Conservation (phyloP, 441 rosid species). For the Pelargonium citronellum region DNA sequence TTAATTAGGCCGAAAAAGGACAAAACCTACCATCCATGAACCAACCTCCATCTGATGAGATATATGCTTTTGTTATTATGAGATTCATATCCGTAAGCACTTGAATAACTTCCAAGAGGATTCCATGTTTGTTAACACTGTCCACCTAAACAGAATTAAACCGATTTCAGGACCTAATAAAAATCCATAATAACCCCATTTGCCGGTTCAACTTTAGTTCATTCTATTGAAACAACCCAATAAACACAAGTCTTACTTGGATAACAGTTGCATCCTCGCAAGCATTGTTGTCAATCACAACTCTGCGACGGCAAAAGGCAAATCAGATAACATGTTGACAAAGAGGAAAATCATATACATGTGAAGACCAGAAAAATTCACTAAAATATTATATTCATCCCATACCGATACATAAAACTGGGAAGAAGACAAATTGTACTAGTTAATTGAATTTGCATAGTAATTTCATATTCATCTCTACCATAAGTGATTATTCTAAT, state of each 20-base stretch:
- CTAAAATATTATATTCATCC: not conserved
- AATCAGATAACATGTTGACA: not conserved
- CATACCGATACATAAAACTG: too few species aligned
- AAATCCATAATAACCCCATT: not conserved
- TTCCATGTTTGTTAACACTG: conserved; percentile 76
- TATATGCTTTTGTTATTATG: conserved; percentile 72
- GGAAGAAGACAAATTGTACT: too few species aligned
- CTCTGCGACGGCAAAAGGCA: conserved; percentile 44
- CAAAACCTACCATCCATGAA: conserved; percentile 71
- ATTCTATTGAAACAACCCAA: not conserved
- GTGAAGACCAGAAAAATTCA: too few species aligned
- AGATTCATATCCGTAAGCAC: conserved; percentile 82
- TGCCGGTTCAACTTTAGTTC: not conserved
- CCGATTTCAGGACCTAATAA: not conserved
- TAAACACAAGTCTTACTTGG: conserved; percentile 37
- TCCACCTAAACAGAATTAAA: conserved; percentile 47
- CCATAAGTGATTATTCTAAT: too few species aligned
- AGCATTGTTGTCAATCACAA: conserved; percentile 66
- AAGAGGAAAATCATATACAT: not conserved
- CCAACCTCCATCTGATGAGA: conserved; percentile 91
- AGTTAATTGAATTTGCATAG: too few species aligned
- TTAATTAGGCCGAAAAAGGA: not conserved
- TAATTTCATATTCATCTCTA: too few species aligned
- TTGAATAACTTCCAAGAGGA: conserved; percentile 81
- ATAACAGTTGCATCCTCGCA: conserved; percentile 73